Evolutionary conservation across 2,329 filamentous ascomycete species (phyloP).

Genomic region (Alternaria sp.): DNA sequence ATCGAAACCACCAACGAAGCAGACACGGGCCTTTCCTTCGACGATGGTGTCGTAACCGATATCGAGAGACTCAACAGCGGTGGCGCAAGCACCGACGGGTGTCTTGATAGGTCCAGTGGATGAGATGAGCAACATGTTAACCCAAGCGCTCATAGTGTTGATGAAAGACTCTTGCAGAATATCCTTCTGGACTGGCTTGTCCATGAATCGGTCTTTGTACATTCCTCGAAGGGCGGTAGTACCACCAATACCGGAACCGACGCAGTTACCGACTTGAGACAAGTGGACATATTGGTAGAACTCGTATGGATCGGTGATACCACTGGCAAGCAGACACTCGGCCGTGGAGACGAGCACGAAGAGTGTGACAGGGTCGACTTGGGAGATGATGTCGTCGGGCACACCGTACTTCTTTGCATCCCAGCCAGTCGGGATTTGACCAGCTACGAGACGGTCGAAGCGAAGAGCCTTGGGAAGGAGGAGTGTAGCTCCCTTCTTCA

Average conservation of each 20-base stretch:
- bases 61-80: conserved; percentile 94
- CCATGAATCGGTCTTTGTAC: conserved; percentile 97
- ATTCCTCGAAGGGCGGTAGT: conserved; percentile 90
- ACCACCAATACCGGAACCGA: conserved; percentile 98
- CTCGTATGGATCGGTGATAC: conserved; percentile 98
- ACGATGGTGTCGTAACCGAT: conserved; percentile 98
- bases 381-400: conserved; percentile 95
- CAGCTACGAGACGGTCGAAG: conserved; percentile 96
- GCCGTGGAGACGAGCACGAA: conserved; percentile 94
- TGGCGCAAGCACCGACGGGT: conserved; percentile 95
- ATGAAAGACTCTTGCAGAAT: conserved; percentile 99
- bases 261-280: conserved; percentile 96
- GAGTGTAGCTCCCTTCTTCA: conserved; percentile 94
- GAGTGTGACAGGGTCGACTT: conserved; percentile 95
- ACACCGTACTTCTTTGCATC: conserved; percentile 95
- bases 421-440: conserved; percentile 97
- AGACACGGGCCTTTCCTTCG: conserved; percentile 96
- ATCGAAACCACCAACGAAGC: conserved; percentile 98
- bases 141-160: conserved; percentile 99
- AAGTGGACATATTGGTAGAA: conserved; percentile 99
- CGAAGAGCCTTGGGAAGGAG: conserved; percentile 96
- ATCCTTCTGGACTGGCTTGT: conserved; percentile 97
- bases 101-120: conserved; percentile 99
- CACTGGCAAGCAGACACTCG: conserved; percentile 86
- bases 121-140: conserved; percentile 97